Percentiles rank a stretch among this genome's conserved stretches.
phyloP scores from a whole-genome alignment of 495 filamentous ascomycete genomes.

The Penicillium daleae region DNA sequence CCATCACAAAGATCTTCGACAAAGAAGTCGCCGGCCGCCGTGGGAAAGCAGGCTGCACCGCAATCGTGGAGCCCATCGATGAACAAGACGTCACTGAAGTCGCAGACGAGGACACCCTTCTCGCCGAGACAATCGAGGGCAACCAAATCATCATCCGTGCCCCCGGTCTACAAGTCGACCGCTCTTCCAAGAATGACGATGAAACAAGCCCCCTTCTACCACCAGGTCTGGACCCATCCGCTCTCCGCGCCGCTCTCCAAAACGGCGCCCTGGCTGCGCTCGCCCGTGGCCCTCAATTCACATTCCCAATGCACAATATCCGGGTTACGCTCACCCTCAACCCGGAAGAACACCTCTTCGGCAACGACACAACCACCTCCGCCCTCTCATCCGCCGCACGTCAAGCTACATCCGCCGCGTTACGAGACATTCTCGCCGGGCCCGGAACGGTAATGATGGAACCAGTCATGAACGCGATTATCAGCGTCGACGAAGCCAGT shows the following conservation, averaged over 20 bases:
- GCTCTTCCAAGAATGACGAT: conserved; percentile 39
- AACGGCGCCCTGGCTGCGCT: conserved; percentile 86
- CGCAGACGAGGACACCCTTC: conserved; percentile 34
- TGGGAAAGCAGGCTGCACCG: conserved; percentile 77
- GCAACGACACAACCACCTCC: conserved; percentile 65
- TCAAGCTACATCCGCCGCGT: conserved; percentile 66
- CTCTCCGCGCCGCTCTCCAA: conserved; percentile 65
- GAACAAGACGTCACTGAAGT: conserved; percentile 28
- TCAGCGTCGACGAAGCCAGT: conserved; percentile 78
- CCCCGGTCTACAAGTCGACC: conserved; percentile 46
- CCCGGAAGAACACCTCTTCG: conserved; percentile 65
- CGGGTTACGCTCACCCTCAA: conserved; percentile 72
- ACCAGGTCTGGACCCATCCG: conserved; percentile 57
- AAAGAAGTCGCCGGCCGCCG: conserved; percentile 77
- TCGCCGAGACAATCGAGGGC: conserved; percentile 42
- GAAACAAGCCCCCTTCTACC: conserved; percentile 52
- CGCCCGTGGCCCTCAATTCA: conserved; percentile 77
- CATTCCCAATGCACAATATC: conserved; percentile 73
- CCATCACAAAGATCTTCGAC: conserved; percentile 69
- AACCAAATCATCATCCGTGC: conserved; percentile 65
- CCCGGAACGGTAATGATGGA: conserved; percentile 74
- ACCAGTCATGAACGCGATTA: conserved; percentile 85
- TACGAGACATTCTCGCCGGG: conserved; percentile 51
- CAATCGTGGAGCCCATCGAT: conserved; percentile 62
- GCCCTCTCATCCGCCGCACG: conserved; percentile 80